Evolutionary conservation across 1,139 yeast genomes (phyloP).

Genomic region (Williopsis jadinii): DNA sequence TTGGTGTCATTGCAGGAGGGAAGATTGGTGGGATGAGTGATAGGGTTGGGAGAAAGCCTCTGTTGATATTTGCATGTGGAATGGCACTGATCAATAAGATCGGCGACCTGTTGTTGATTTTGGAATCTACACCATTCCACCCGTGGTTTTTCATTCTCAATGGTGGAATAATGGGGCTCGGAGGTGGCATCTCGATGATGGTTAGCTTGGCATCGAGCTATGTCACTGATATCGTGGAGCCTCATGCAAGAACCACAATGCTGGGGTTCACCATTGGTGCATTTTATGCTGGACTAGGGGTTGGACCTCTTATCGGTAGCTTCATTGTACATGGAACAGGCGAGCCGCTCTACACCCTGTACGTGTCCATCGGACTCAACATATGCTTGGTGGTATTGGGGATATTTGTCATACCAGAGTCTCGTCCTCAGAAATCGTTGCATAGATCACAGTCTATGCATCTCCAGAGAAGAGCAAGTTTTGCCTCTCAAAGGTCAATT

Average conservation of each 20-base stretch:
- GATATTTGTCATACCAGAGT: slow-evolving; percentile 46
- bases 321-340: slow-evolving; percentile 24
- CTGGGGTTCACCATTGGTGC: slow-evolving; percentile 54
- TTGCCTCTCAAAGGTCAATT: slow-evolving; percentile 25
- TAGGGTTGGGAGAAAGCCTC: slow-evolving; percentile 50
- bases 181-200: slow-evolving; percentile 50
- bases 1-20: slow-evolving; percentile 23
- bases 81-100: slow-evolving; percentile 26
- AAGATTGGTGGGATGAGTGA: slow-evolving; percentile 55
- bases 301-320: slow-evolving; percentile 61
- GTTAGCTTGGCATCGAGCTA: slow-evolving; percentile 53
- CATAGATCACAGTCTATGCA: slow-evolving; percentile 31
- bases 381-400: slow-evolving; percentile 29
- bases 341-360: slow-evolving; percentile 24
- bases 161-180: slow-evolving; percentile 37
- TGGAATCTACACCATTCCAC: slow-evolving; percentile 25
- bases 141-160: slow-evolving; percentile 31
- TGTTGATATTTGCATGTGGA: slow-evolving; percentile 30
- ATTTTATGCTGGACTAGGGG: slow-evolving; percentile 51
- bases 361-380: slow-evolving; percentile 17
- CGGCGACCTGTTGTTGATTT: slow-evolving; percentile 28
- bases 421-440: slow-evolving; percentile 42
- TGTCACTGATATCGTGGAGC: slow-evolving; percentile 56
- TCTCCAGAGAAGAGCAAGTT: slow-evolving; percentile 25
- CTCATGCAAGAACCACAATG: slow-evolving; percentile 44